Evolutionary conservation across 192 early-diverging fungal genomes (phyloP).

Genomic region (Rhizophagus prolifer): DNA sequence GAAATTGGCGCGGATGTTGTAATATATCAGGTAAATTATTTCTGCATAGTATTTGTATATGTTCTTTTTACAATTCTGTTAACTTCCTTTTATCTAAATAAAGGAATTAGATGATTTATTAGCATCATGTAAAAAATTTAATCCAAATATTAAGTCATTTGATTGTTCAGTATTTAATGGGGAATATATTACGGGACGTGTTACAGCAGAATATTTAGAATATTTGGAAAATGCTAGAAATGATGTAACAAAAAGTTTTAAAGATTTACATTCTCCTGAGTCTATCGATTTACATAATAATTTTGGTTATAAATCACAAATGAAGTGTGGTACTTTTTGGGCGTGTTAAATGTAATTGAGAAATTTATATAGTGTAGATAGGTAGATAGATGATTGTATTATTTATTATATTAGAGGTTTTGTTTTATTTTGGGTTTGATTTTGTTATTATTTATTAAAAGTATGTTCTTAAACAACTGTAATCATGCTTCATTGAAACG

Average conservation of each 20-base stretch:
- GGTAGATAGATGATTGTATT: no score
- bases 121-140: slow-evolving; percentile 81
- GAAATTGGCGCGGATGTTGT: slow-evolving; percentile 94
- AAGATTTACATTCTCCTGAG: slow-evolving; percentile 39
- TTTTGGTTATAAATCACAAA: neutral
- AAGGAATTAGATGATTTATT: slow-evolving; percentile 81
- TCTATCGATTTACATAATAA: slow-evolving; percentile 30
- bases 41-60: neutral
- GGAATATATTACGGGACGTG: slow-evolving; percentile 83
- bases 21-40: slow-evolving; percentile 82
- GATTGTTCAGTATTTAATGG: slow-evolving; percentile 98
- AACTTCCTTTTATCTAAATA: neutral
- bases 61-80: neutral
- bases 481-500: no score
- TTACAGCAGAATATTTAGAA: slow-evolving; percentile 66
- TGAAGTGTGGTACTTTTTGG: no score
- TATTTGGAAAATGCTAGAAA: slow-evolving; percentile 52
- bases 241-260: slow-evolving; percentile 44
- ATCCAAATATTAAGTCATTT: slow-evolving; percentile 78
- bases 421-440: no score
- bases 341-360: no score
- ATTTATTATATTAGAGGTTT: no score
- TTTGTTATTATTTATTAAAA: no score
- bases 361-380: no score
- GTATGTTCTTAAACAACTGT: no score